A percentile compares a stretch with the other conserved stretches of the same genome.
Conservation (phyloP, 768 basidiomycete genomes). For the Mycena belliarum region DNA sequence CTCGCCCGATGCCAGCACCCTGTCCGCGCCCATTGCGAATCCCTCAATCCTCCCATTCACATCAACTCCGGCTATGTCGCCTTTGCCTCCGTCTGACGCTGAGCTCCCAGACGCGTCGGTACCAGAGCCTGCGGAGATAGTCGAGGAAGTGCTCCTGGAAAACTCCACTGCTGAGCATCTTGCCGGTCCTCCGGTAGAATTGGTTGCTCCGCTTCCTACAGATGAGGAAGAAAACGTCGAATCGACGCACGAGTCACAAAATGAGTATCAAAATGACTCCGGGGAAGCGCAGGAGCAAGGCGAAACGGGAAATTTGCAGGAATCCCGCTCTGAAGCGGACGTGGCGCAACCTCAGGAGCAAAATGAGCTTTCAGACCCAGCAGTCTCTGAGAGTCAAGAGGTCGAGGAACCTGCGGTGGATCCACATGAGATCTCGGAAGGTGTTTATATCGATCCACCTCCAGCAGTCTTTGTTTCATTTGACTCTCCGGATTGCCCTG, state of each 20-base stretch:
- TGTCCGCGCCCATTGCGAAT: background rate
- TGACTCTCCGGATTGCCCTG: conserved; percentile 36
- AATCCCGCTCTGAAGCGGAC: background rate
- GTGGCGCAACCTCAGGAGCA: conserved; percentile 5
- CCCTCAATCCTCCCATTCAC: background rate
- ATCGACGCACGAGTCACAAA: conserved; percentile 1
- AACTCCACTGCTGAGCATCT: conserved; percentile 35
- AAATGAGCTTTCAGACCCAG: background rate
- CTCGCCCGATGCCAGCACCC: conserved; percentile 3
- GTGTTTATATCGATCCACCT: conserved; percentile 74
- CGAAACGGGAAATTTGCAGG: background rate
- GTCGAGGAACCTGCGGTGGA: conserved; percentile 29
- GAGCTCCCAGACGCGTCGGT: conserved; percentile 39
- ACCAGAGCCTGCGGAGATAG: conserved; percentile 40
- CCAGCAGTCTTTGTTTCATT: conserved; percentile 63
- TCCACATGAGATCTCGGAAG: conserved; percentile 64
- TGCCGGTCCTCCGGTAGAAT: conserved; percentile 47
- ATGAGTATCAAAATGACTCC: background rate
- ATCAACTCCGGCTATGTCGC: conserved; percentile 16
- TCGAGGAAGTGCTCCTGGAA: conserved; percentile 29
- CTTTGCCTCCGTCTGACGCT: conserved; percentile 32
- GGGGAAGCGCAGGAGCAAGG: background rate
- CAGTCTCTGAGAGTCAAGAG: background rate
- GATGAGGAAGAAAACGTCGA: conserved; percentile 5
- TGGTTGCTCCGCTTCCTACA: conserved; percentile 30